Percentiles rank a stretch among this genome's conserved stretches.
phyloP scores from a whole-genome alignment of 352 stramenopile genomes.

The Globisporangium orthogonon region DNA sequence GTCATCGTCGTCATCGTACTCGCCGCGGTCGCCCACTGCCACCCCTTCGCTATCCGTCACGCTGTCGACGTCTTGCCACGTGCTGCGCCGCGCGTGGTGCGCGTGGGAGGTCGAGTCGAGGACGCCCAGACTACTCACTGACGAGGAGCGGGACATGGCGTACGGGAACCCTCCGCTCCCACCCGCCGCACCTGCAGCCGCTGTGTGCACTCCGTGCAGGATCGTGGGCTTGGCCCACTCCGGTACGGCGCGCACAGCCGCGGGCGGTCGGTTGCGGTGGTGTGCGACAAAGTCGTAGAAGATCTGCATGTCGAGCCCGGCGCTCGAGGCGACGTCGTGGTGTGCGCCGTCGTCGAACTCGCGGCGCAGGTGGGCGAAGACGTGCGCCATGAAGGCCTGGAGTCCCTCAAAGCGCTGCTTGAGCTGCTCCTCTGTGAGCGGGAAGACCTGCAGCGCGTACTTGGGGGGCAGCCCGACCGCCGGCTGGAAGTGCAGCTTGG shows the following conservation, averaged over 20 bases:
- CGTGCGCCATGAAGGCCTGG: conserved; percentile 40
- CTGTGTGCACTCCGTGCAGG: conserved; percentile 13
- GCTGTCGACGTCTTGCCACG: conserved; percentile 54
- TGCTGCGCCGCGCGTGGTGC: conserved; percentile 8
- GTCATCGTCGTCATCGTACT: conserved; percentile 16
- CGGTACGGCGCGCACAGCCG: conserved; percentile 35
- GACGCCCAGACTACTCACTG: conserved; percentile 9
- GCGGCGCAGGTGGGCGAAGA: conserved; percentile 33
- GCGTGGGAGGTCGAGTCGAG: conserved; percentile 11
- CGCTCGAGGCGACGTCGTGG: conserved; percentile 47
- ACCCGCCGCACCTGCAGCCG: background rate
- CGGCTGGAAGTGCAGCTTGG: conserved; percentile 65
- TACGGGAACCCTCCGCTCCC: conserved; percentile 5
- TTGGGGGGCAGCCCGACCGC: conserved; percentile 66
- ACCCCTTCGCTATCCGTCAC: conserved; percentile 61
- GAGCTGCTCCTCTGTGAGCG: conserved; percentile 53
- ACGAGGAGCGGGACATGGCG: conserved; percentile 12
- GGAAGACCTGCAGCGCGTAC: conserved; percentile 76
- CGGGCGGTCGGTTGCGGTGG: conserved; percentile 59
- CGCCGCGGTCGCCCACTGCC: conserved; percentile 24
- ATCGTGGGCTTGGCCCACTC: conserved; percentile 49
- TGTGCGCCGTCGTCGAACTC: conserved; percentile 52
- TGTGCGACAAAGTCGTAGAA: conserved; percentile 71
- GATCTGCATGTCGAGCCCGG: conserved; percentile 77
- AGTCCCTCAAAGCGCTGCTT: conserved; percentile 65